Evolutionary conservation across 441 rosid genomes (phyloP), one percentile per base, ranked within the genome.

Genomic region (Monsonia emarginata): DNA sequence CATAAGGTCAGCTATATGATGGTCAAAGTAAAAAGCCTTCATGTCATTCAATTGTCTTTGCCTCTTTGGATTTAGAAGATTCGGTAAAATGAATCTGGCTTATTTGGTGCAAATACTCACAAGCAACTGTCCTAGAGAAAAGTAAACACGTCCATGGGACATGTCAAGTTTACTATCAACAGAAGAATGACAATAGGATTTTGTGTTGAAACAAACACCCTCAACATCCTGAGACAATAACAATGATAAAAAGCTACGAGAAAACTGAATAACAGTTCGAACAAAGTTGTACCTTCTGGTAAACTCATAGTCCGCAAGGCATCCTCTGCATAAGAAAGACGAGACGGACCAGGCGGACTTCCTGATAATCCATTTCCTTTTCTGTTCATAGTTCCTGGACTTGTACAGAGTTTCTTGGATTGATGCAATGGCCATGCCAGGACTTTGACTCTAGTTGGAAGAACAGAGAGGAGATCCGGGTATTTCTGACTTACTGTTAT

Each of bases 261-360:
- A 31, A 42, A 38, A 54, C 10, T 60, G 38, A 46, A 14, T 24
- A 4, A 36, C 38, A 28, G 21, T 18, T 21, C 4, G 9, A 54
- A 28, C 48, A 58, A 61, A 54, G 63, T 40, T 11, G 38, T 68
- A 90, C 98, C 98, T 87, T 86, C 93, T 18, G 96, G 95, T 68
- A 93, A 82, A 78, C 96, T 86, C 82, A 86, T 83, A 71, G 70
- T 81, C 66, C 83, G 76, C 54, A 91, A 80, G 64, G 95, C 95
- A 72, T 89, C 88, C 84, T 94, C 99, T 0, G 97, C 97, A 61
- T 85, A 86, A 40, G 94, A 75, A 63, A 91, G 83, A 54, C 87
- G 92, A 73, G 79, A 72, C 24, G 92, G 97, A 70, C 38, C 63
- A 42, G 84, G 72, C 26, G 70, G 77, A 69, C 73, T 77, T 66